These are phyloP conservation scores for Yarrowia sp. DNA, from an alignment of 805 yeast genomes.

Conservation along the genomic window DNA sequence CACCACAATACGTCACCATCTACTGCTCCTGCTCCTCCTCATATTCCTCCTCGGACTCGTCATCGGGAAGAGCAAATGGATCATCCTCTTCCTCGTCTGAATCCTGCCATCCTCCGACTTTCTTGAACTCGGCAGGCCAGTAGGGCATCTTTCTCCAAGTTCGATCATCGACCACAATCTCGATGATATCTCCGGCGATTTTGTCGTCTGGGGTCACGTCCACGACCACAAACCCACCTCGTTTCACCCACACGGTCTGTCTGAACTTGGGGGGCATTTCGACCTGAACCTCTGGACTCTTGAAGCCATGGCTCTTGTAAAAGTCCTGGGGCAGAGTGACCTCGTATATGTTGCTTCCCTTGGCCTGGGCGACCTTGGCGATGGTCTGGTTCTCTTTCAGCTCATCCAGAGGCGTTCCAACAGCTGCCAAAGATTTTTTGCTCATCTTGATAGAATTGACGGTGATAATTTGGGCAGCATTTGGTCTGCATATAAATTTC, in stretches of 20 bases:
- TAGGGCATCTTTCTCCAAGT: conserved; percentile 49
- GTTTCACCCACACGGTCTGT: conserved; percentile 49
- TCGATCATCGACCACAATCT: conserved; percentile 48
- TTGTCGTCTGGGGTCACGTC: conserved; percentile 45
- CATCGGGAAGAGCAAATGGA: conserved; percentile 33
- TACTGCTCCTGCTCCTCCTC: conserved; percentile 29
- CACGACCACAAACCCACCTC: conserved; percentile 50
- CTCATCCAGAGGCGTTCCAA: conserved; percentile 43
- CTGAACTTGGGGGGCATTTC: conserved; percentile 50
- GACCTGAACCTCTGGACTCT: conserved; percentile 41
- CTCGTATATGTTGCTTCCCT: conserved; percentile 50
- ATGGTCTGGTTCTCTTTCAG: conserved; percentile 47
- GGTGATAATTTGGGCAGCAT: conserved; percentile 19
- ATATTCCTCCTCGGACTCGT: conserved; percentile 42
- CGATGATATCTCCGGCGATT: conserved; percentile 49
- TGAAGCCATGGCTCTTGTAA: conserved; percentile 36
- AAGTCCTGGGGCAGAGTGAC: conserved; percentile 45
- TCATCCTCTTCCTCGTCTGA: conserved; percentile 43
- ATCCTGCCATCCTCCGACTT: conserved; percentile 41
- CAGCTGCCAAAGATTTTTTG: conserved; percentile 35
- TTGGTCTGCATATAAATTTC: neutral
- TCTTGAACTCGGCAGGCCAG: conserved; percentile 49
- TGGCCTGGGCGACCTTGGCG: conserved; percentile 46
- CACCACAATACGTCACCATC: no score
- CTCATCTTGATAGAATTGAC: conserved; percentile 28